phyloP scores from a whole-genome alignment of 192 early-diverging fungal genomes.

The Coemansia sp. region DNA sequence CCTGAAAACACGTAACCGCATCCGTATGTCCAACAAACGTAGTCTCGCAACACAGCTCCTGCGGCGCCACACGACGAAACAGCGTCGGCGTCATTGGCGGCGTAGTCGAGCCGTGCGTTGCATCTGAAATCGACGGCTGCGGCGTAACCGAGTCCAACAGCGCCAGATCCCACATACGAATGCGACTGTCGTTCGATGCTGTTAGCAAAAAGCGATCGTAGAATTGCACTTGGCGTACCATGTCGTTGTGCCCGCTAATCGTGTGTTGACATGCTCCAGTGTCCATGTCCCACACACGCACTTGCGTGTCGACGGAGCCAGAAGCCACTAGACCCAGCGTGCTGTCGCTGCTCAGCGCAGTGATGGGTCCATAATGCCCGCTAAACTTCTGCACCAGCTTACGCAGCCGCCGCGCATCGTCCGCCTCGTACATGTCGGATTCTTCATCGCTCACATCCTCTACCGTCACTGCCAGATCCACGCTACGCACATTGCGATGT shows the following conservation, averaged over 20 bases:
- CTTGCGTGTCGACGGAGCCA: constrained; percentile 67
- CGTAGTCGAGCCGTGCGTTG: constrained; percentile 57
- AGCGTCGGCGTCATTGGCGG: constrained; percentile 52
- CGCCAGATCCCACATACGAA: constrained; percentile 69
- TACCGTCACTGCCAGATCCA: background rate
- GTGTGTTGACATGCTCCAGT: constrained; percentile 41
- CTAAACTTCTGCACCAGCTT: constrained; percentile 25
- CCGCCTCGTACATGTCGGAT: constrained; percentile 17
- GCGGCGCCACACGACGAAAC: constrained; percentile 19
- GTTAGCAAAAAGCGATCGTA: constrained; percentile 56
- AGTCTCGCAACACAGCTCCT: constrained; percentile 40
- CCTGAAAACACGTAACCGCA: constrained; percentile 53
- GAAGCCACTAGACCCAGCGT: constrained; percentile 60
- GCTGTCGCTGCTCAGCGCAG: constrained; percentile 62
- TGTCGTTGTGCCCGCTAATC: constrained; percentile 38
- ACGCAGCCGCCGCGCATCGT: constrained; percentile 42
- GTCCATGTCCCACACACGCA: constrained; percentile 63
- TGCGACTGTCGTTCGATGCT: constrained; percentile 63
- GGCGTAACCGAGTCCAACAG: constrained; percentile 60
- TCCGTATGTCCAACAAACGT: constrained; percentile 35
- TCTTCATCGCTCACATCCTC: constrained; percentile 31
- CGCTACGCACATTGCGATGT: background rate
- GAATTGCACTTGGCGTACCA: constrained; percentile 42
- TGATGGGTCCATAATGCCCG: constrained; percentile 65
- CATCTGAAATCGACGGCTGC: constrained; percentile 46